Evolutionary conservation across 2,329 filamentous ascomycete species (phyloP).

Genomic region (Colletotrichum sansevieriae): DNA sequence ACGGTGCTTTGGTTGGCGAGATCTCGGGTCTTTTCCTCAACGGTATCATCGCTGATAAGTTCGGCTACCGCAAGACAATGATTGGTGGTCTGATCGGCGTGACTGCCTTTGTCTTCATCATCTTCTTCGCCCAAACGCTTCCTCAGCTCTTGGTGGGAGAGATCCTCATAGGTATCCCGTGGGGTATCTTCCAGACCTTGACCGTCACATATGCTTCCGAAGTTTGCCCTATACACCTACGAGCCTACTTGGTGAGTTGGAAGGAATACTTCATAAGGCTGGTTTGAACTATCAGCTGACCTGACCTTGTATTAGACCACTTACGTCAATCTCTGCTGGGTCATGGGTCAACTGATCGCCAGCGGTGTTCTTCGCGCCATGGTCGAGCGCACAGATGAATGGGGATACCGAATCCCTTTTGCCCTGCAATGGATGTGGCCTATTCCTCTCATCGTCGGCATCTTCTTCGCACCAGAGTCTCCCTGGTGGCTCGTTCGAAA

Average conservation of each 20-base stretch:
- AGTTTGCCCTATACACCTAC: slow-evolving; percentile 58
- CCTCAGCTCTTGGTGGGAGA: slow-evolving; percentile 59
- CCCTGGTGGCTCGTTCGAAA: slow-evolving; percentile 64
- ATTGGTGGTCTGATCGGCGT: slow-evolving; percentile 56
- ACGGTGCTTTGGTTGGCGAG: slow-evolving; percentile 61
- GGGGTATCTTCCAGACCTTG: slow-evolving; percentile 62
- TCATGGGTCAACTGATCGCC: slow-evolving; percentile 61
- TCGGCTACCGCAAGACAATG: slow-evolving; percentile 62
- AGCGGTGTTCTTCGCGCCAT: slow-evolving; percentile 59
- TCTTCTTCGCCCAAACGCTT: slow-evolving; percentile 60
- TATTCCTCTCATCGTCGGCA: slow-evolving; percentile 57
- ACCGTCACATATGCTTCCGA: slow-evolving; percentile 64
- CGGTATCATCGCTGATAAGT: slow-evolving; percentile 61
- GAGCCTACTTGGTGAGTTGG: slow-evolving; percentile 60
- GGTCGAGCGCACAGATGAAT: slow-evolving; percentile 53
- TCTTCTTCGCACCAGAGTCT: slow-evolving; percentile 61
- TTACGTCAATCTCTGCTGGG: slow-evolving; percentile 65
- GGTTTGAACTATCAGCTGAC: neutral
- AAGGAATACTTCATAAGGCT: accelerated
- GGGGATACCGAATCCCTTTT: slow-evolving; percentile 63
- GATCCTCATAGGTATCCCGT: slow-evolving; percentile 61
- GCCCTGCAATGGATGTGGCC: slow-evolving; percentile 65
- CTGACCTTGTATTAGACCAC: slow-evolving; percentile 52
- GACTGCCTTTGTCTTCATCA: slow-evolving; percentile 61
- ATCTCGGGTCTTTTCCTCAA: slow-evolving; percentile 64